Evolutionary conservation across 257 asterid species (phyloP), one percentile per base, ranked within the genome.

Genomic region (Catharanthus roseus): DNA sequence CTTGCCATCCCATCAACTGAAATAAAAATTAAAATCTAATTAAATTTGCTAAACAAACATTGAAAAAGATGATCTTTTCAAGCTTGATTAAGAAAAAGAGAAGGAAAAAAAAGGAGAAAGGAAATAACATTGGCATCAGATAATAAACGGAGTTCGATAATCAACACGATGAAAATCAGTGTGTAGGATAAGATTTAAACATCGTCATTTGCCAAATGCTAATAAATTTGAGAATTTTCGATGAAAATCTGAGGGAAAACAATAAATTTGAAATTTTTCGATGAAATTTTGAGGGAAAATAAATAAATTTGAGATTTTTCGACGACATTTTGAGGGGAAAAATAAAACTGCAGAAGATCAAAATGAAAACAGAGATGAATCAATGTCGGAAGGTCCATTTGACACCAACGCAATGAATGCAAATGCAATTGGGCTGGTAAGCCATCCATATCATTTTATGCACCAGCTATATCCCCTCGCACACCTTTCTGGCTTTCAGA

Each of bases 391-490:
- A 80, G 76, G 81, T 82, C 72, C 93, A 84, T 86, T 88, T 90
- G 96, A 90, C 93, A 3, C 93, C 90, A 84, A 45, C 39, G 93
- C 95, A 86, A 87, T 73, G 26, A 26, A 26, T 28, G 50, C 77
- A 67, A 72, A 83, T 81, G 91, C 93, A 62, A 77, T 38, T 83
- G 87, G 88, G 97, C 86, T 89, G 97, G 96, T 91, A 87, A 87
- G 97, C 78, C 85, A 79, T 72, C 87, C 92, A 16, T 18, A 18
- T 78, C 33, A 47, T 0, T 91, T 3, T 91, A 33, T 69, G 97
- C 97, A 87, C 36, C 96, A 51, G 88, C 77, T 87, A 75, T 85
- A 89, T 81, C 95, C 73, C 95, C 95, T 72, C 74, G 92, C 50
- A 82, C 77, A 69, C 75, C 50, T n/a, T 16, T 51, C 28, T 15